phyloP scores from a whole-genome alignment of 805 yeast genomes.

The Candida orba region DNA sequence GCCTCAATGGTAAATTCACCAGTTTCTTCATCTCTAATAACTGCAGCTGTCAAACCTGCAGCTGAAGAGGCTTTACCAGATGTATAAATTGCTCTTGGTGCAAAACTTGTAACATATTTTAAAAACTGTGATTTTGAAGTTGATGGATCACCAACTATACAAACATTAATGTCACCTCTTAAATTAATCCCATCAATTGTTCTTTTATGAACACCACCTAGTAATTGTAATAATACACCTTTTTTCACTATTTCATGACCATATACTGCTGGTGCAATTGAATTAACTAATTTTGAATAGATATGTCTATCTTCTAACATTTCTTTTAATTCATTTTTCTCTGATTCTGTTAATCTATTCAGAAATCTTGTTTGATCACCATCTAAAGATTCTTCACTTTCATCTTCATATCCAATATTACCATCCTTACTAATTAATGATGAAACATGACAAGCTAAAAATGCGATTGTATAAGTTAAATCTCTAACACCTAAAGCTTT shows the following conservation, averaged over 20 bases:
- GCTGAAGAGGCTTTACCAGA: conserved; percentile 98
- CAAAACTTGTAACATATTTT: conserved; percentile 84
- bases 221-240: conserved; percentile 78
- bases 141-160: conserved; percentile 97
- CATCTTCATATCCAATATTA: conserved; percentile 32
- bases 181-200: conserved; percentile 91
- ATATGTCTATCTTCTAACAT: conserved; percentile 89
- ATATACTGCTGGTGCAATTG: conserved; percentile 92
- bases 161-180: conserved; percentile 94
- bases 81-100: conserved; percentile 93
- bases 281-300: conserved; percentile 75
- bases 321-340: conserved; percentile 73
- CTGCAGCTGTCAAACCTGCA: conserved; percentile 98
- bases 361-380: conserved; percentile 77
- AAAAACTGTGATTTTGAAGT: conserved; percentile 94
- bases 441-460: conserved; percentile 83
- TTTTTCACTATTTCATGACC: conserved; percentile 94
- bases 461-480: conserved; percentile 84
- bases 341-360: conserved; percentile 70
- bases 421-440: conserved; percentile 40
- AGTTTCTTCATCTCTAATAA: conserved; percentile 93
- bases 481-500: conserved; percentile 85
- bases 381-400: conserved; percentile 34
- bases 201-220: conserved; percentile 93
- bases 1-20: conserved; percentile 98